phyloP scores from a whole-genome alignment of 257 asterid genomes.

The Solanum appendiculatum region DNA sequence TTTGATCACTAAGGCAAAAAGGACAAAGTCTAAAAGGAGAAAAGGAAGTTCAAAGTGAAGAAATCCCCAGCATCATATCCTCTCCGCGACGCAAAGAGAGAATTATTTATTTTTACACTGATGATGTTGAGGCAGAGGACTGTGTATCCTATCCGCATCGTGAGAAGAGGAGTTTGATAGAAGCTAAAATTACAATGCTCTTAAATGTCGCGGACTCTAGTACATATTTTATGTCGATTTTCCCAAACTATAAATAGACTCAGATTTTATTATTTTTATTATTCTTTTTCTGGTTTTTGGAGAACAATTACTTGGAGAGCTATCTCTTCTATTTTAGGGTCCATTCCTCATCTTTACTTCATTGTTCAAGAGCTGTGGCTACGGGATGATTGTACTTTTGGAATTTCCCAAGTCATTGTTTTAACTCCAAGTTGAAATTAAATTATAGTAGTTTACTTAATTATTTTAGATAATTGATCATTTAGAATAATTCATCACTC shows the following conservation, averaged over 20 bases:
- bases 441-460: no score
- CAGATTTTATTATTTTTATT: no score
- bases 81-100: no score
- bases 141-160: neutral
- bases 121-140: neutral
- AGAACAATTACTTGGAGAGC: neutral
- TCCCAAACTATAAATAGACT: neutral
- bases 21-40: neutral
- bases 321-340: neutral
- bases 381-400: no score
- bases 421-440: no score
- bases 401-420: no score
- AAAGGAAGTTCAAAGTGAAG: neutral
- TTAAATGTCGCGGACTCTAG: neutral
- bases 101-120: neutral
- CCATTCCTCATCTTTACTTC: neutral
- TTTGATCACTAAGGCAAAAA: neutral
- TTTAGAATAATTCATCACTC: no score
- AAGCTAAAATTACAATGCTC: neutral
- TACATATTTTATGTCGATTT: neutral
- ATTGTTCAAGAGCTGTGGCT: no score
- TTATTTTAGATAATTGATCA: no score
- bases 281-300: no score
- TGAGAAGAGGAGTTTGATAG: neutral
- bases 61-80: neutral